Percentiles rank a stretch among this genome's conserved stretches.
phyloP scores from a whole-genome alignment of 257 asterid species.

The Pogostemon cablin region DNA sequence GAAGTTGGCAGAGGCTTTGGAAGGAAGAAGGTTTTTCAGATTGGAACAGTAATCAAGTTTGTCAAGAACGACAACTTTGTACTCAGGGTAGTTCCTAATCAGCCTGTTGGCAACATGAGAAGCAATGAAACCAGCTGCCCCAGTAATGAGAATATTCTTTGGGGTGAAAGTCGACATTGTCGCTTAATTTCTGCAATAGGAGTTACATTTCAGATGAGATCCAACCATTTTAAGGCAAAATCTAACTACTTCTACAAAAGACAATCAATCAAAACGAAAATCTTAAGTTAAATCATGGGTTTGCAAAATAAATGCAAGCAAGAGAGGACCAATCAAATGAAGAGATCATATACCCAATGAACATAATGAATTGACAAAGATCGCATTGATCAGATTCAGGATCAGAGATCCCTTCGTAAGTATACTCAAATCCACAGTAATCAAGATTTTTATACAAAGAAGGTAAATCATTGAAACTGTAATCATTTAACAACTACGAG shows the following conservation, averaged over 20 bases:
- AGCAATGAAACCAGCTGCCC: conserved; percentile 98
- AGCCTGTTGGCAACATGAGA: conserved; percentile 98
- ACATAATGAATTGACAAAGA: neutral
- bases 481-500: conserved; percentile 8
- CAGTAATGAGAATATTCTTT: conserved; percentile 95
- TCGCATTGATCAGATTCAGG: neutral
- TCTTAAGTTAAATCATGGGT: no score
- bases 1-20: conserved; percentile 71
- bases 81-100: conserved; percentile 74
- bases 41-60: conserved; percentile 95
- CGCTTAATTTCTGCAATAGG: conserved; percentile 37
- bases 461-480: conserved; percentile 14
- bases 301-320: no score
- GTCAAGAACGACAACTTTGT: conserved; percentile 94
- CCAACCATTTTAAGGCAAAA: neutral
- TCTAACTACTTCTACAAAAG: neutral
- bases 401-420: neutral
- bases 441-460: neutral
- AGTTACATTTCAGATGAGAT: conserved; percentile 8
- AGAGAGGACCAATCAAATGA: neutral
- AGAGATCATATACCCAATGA: neutral
- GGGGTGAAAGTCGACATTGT: conserved; percentile 74
- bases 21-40: conserved; percentile 82
- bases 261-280: neutral
- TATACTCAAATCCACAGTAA: neutral